Base-by-base conservation (phyloP, 73 alveolate genomes). In the Blepharisma stoltei region DNA sequence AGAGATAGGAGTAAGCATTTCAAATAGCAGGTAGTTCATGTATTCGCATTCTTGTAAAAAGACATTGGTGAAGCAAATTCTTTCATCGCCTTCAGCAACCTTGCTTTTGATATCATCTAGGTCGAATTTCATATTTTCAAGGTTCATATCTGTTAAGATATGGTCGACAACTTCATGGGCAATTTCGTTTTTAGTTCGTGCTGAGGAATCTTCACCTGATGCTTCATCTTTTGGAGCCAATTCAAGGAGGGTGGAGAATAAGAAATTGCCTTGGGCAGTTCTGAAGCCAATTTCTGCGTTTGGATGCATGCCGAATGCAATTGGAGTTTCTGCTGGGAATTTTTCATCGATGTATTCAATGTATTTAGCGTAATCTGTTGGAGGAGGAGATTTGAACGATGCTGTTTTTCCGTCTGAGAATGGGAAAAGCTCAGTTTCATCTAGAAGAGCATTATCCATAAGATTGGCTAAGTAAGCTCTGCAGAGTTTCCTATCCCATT, bases 221-320 rank as follows among this genome's bases (percentile, higher is more conserved):
- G 97, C 92, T 46, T 97, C 80, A 67, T 95, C 99, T 88, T 93
- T 95, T 7, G 99, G 99, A 71, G 94, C 93, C 55, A 96, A 86
- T 78, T 96, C 99, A 27, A 89, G 82, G 25, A 96, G 89, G 43
- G 94, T 95, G 50, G 87, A 80, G 96, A 96, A 96, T 55, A 96
- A 88, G 54, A 88, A 83, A 71, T 86, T 86, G 54, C 99, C 90
- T 80, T 97, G 96, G 44, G 77, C 76, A 47, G 99, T 97, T 83
- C 99, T 90, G 95, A 94, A 98, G 80, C 97, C 99, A 81, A 98
- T 97, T 92, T 98, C 99, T 43, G 99, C 99, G 87, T 98, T 98
- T n/a, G 99, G 99, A 86, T 98, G 99, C 95, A 98, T 88, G 45
- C 99, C 99, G 88, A 94, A 98, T 67, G 98, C 97, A 21, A 97